Percentiles rank a stretch among this genome's conserved stretches.
These are phyloP conservation scores for Calocybe gangraenosa DNA, from an alignment of 768 basidiomycete species.

Conservation along the genomic window DNA sequence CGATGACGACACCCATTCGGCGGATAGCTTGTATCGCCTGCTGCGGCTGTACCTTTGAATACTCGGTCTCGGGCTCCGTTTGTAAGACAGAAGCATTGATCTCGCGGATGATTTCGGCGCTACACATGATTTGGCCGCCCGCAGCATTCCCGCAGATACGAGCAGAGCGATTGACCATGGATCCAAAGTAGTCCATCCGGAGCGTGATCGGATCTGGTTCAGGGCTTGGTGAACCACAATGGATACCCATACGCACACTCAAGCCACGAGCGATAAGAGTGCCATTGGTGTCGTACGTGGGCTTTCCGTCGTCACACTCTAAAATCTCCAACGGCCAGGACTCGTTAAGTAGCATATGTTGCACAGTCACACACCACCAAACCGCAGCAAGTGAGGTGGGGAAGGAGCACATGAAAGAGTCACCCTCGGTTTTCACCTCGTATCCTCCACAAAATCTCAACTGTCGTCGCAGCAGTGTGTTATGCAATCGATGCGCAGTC, in stretches of 20 bases:
- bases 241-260: slow-evolving; percentile 96
- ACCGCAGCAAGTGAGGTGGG: slow-evolving; percentile 81
- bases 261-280: slow-evolving; percentile 79
- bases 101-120: slow-evolving; percentile 82
- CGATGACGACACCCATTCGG: slow-evolving; percentile 63
- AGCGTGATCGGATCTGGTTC: slow-evolving; percentile 88
- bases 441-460: slow-evolving; percentile 92
- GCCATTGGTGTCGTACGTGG: slow-evolving; percentile 63
- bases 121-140: slow-evolving; percentile 94
- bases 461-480: slow-evolving; percentile 78
- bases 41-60: slow-evolving; percentile 50
- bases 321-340: slow-evolving; percentile 93
- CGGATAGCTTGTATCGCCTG: slow-evolving; percentile 74
- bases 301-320: slow-evolving; percentile 87
- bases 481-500: slow-evolving; percentile 88
- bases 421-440: slow-evolving; percentile 99
- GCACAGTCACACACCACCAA: slow-evolving; percentile 88
- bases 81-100: slow-evolving; percentile 61
- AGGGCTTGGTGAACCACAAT: slow-evolving; percentile 86
- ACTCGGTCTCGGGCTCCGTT: slow-evolving; percentile 53
- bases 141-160: slow-evolving; percentile 78
- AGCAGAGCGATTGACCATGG: slow-evolving; percentile 92
- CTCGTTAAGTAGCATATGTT: slow-evolving; percentile 74
- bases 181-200: slow-evolving; percentile 98
- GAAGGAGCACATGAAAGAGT: slow-evolving; percentile 99